Evolutionary conservation across 176 grass and related monocot genomes (phyloP), one percentile per base, ranked within the genome.

Genomic region (Ensete glaucum): DNA sequence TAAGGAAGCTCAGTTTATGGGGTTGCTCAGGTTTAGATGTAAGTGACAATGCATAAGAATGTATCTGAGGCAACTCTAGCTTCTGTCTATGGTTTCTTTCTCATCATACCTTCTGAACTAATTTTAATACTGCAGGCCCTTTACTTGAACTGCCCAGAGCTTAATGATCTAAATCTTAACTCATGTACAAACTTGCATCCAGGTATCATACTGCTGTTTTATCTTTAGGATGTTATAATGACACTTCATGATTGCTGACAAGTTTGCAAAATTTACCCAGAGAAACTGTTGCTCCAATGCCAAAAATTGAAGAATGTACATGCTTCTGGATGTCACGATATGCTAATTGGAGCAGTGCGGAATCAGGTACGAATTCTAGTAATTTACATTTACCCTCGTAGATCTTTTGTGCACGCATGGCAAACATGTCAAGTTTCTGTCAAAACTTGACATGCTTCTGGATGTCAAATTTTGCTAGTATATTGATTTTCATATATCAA

Each of bases 111-210:
- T 70, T 11, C 23, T 55, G 17, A 50, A 34, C 13, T 9, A 10
- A 70, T 16, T 73, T 25, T n/a, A 16, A 54, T 56, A 17, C 25
- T 52, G 12, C 57, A 99, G 90, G 90, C 84, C 73, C 65, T 99
- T 25, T 91, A 84, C 72, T 78, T 99, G 71, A 89, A 87, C 52
- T 99, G 95, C 62, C 95, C 90, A 50, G 95, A 91, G 65, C 88
- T 99, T 63, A 75, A 82, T 82, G 95, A 99, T 78, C 90, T 99
- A 19, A 99, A 99, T 80, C 84, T 99, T n/a, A 99, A 91, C 70
- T 84, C 76, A 3, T 94, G 95, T 69, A 87, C 55, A 55, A 99
- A 99, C 69, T 86, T 99, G 52, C 91, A 94, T 86, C 90, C 95
- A 94, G 95, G 95, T 94, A 77, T 16, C 53, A 9, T 1, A 53